phyloP scores from a whole-genome alignment of 1,284 basidiomycete genomes.

The Stereum hirsutum region DNA sequence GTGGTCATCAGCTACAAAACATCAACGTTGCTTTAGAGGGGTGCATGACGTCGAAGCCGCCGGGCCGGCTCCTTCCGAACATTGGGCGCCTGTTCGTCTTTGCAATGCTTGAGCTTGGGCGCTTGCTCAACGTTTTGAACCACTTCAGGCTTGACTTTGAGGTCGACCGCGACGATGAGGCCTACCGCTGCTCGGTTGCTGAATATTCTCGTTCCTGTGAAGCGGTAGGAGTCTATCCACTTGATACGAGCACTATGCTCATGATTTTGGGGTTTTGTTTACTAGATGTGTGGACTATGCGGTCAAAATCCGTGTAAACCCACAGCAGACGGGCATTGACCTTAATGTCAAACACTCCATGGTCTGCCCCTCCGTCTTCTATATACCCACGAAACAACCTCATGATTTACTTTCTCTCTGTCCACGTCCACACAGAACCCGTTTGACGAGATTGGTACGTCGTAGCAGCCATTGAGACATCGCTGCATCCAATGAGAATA shows the following conservation, averaged over 20 bases:
- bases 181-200: slow-evolving; percentile 65
- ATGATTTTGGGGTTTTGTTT: not conserved
- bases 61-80: not conserved
- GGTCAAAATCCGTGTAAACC: slow-evolving; percentile 91
- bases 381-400: no score
- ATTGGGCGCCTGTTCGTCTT: not conserved
- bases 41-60: not conserved
- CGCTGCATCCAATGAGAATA: not conserved
- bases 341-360: slow-evolving; percentile 96
- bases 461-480: not conserved
- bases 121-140: not conserved
- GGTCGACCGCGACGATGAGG: slow-evolving; percentile 48
- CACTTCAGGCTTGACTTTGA: not conserved
- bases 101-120: not conserved
- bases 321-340: slow-evolving; percentile 88
- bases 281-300: slow-evolving; percentile 73
- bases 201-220: slow-evolving; percentile 89
- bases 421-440: slow-evolving; percentile 59
- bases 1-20: no score
- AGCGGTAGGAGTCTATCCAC: slow-evolving; percentile 47
- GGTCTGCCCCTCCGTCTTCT: slow-evolving; percentile 40
- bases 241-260: not conserved
- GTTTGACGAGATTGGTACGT: slow-evolving; percentile 91
- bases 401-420: not conserved
- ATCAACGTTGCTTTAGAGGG: no score